These are phyloP conservation scores for Paspalum vaginatum DNA, from an alignment of 176 grass and related monocot species.

Conservation along the genomic window DNA sequence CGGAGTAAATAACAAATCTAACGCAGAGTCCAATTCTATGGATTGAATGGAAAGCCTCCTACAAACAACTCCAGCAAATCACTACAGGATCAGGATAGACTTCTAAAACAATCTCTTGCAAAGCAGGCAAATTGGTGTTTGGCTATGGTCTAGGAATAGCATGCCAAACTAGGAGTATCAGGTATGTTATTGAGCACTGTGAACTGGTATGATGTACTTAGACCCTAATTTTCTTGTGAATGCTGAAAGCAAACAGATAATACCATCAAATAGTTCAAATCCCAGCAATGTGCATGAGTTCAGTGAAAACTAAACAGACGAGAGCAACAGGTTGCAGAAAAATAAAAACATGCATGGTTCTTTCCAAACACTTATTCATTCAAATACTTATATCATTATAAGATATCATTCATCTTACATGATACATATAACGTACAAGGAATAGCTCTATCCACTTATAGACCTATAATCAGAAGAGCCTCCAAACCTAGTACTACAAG, in stretches of 20 bases:
- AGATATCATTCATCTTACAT: constrained; percentile 46
- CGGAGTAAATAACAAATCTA: background rate
- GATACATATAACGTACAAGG: constrained; percentile 55
- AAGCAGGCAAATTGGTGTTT: background rate
- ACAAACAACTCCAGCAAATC: constrained; percentile 18
- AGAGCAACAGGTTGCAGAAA: background rate
- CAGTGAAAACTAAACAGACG: background rate
- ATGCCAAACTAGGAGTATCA: background rate
- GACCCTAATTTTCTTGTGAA: background rate
- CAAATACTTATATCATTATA: constrained; percentile 3
- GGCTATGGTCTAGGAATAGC: background rate
- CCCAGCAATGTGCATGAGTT: background rate
- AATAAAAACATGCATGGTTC: background rate
- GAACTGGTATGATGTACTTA: background rate
- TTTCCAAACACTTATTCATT: constrained; percentile 34
- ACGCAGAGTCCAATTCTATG: background rate
- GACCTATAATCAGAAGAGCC: constrained; percentile 50
- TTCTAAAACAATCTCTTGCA: background rate
- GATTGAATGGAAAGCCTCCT: background rate
- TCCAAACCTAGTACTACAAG: constrained; percentile 61
- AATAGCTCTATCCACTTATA: constrained; percentile 56
- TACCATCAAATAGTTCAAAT: constrained; percentile 1
- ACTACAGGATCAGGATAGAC: background rate
- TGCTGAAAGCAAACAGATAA: constrained; percentile 5
- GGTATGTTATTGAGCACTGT: background rate